Base-by-base conservation (phyloP, 1,284 basidiomycete genomes). In the Bjerkandera adusta region DNA sequence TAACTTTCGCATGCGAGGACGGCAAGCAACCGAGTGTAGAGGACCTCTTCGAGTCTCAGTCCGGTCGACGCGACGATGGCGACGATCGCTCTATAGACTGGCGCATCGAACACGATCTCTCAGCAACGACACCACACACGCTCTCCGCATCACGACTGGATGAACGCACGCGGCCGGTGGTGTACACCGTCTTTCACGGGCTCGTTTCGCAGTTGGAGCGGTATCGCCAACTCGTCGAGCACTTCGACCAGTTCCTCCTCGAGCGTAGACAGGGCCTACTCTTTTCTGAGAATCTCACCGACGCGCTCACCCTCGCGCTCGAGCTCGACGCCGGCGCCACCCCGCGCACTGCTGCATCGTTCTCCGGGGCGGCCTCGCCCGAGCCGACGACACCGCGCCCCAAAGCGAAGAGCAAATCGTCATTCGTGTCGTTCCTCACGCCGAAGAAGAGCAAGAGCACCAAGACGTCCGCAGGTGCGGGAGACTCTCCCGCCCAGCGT, bases 241-340 rank as follows among this genome's bases (percentile, higher is more conserved):
- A 85, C 38, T 97, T 99, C 63, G 93, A 97, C 68, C 77, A 77
- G 56, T 89, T 83, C 57, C 77, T 99, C 2, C 66, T 81, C 1
- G 93, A 98, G 66, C 81, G 96, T 22, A 76, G 96, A 29, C 86
- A 89, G 60, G 94, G 95, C 2, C 71, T 99, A 15, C 70, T 97
- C 20, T 97, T 96, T 65, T 89, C 89, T 1, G 95, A 97, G 66
- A 95, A 96, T 61, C 69, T 97, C 25, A 90, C 85, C 15, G 96
- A 97, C 59, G 95, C 94, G 1, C 72, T 98, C 55, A 86, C 74
- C 37, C 71, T 90, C 36, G 77, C 76, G 29, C 68, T 92, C 44
- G 86, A 90, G 50, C 66, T 85, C 22, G 68, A 70, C 4, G 55
- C 53, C 4, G 51, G 42, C 34, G 40, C 38, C 29, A 36, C 38